phyloP scores from a whole-genome alignment of 225 moss, liverwort and hornwort genomes.

The Antitrichia curtipendula region DNA sequence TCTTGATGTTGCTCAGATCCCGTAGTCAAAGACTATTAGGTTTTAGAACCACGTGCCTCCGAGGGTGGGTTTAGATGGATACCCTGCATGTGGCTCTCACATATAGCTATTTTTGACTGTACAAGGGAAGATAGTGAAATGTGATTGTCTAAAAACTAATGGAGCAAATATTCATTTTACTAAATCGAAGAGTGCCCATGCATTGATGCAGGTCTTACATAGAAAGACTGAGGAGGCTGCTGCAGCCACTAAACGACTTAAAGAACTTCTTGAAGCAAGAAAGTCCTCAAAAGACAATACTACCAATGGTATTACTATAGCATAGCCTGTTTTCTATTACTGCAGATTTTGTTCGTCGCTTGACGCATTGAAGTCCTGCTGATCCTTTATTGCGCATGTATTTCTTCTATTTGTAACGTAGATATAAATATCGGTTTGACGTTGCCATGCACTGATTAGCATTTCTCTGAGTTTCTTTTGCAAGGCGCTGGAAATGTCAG shows the following conservation, averaged over 20 bases:
- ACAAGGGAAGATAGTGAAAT: background rate
- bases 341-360: background rate
- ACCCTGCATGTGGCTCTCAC: background rate
- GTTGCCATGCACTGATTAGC: background rate
- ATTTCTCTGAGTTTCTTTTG: background rate
- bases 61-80: background rate
- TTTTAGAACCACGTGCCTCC: background rate
- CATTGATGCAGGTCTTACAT: slow-evolving; percentile 60
- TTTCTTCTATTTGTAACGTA: background rate
- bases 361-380: background rate
- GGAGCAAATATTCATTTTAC: background rate
- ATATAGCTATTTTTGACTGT: background rate
- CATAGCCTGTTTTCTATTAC: background rate
- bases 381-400: background rate
- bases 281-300: slow-evolving; percentile 53
- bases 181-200: background rate
- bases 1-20: background rate
- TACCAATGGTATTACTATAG: slow-evolving; percentile 24
- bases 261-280: slow-evolving; percentile 79
- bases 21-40: background rate
- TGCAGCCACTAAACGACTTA: slow-evolving; percentile 74
- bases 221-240: slow-evolving; percentile 93
- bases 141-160: background rate
- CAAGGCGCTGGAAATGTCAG: slow-evolving; percentile 22
- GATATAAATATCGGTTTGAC: background rate